phyloP scores from a whole-genome alignment of 768 basidiomycete species.

The Tricholoma bakamatsutake region DNA sequence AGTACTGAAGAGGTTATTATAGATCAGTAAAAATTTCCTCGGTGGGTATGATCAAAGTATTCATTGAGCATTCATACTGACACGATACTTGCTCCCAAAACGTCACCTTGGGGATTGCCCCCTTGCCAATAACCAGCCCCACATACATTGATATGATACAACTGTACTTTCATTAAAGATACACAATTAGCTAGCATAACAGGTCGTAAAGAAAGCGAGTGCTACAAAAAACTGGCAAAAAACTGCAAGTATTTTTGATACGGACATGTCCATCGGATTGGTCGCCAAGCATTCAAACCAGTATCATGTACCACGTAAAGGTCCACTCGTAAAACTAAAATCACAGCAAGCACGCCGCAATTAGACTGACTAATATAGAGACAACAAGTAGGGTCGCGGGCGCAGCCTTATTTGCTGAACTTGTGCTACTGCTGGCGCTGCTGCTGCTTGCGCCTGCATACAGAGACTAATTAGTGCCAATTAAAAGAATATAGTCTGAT shows the following conservation, averaged over 20 bases:
- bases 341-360: not conserved
- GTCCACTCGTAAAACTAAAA: not conserved
- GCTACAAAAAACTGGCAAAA: not conserved
- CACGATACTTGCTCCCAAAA: no score
- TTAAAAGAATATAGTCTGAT: not conserved
- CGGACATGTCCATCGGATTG: not conserved
- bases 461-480: not conserved
- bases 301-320: not conserved
- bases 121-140: no score
- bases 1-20: no score
- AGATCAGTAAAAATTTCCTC: no score
- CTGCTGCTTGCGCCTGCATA: not conserved
- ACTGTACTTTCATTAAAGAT: no score
- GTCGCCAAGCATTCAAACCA: not conserved
- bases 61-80: no score
- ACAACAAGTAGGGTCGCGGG: not conserved
- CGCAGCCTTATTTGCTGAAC: not conserved
- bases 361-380: no score
- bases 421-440: not conserved
- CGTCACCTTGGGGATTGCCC: no score
- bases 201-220: not conserved
- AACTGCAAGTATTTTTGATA: not conserved
- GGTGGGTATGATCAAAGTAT: no score
- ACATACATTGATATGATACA: no score
- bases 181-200: not conserved